Evolutionary conservation across 495 filamentous ascomycete species (phyloP).

Genomic region (Penicillium cataractarum): DNA sequence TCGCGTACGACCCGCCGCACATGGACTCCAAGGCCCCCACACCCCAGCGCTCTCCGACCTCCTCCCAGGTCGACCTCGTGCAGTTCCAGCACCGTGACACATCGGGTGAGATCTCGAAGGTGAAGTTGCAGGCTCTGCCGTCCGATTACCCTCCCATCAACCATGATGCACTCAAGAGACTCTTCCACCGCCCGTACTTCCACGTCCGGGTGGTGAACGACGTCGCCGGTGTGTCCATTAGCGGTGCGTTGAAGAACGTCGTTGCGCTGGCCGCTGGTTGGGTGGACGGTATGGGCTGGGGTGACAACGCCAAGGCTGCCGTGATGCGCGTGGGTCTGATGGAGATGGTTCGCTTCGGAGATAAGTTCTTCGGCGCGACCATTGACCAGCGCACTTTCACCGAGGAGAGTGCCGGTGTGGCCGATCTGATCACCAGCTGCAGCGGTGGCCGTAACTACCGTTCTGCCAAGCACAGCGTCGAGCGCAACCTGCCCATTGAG

Average conservation of each 20-base stretch:
- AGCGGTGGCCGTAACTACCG: conserved; percentile 90
- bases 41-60: conserved; percentile 58
- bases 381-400: conserved; percentile 85
- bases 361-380: conserved; percentile 83
- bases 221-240: conserved; percentile 93
- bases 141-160: conserved; percentile 79
- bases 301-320: conserved; percentile 95
- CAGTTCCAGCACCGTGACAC: conserved; percentile 68
- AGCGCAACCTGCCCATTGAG: conserved; percentile 76
- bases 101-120: conserved; percentile 61
- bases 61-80: conserved; percentile 60
- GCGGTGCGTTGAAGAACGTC: conserved; percentile 96
- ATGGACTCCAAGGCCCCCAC: conserved; percentile 75
- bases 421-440: conserved; percentile 94
- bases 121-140: conserved; percentile 73
- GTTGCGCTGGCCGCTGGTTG: conserved; percentile 94
- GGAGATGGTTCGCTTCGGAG: conserved; percentile 94
- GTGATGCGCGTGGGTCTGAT: conserved; percentile 94
- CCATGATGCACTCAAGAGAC: conserved; percentile 73
- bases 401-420: conserved; percentile 93
- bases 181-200: conserved; percentile 98
- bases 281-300: conserved; percentile 95
- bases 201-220: conserved; percentile 90
- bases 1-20: conserved; percentile 93
- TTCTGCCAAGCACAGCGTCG: conserved; percentile 85